These are phyloP conservation scores for Solanum hybrid DNA, from an alignment of 305 asterid genomes.

Conservation along the genomic window DNA sequence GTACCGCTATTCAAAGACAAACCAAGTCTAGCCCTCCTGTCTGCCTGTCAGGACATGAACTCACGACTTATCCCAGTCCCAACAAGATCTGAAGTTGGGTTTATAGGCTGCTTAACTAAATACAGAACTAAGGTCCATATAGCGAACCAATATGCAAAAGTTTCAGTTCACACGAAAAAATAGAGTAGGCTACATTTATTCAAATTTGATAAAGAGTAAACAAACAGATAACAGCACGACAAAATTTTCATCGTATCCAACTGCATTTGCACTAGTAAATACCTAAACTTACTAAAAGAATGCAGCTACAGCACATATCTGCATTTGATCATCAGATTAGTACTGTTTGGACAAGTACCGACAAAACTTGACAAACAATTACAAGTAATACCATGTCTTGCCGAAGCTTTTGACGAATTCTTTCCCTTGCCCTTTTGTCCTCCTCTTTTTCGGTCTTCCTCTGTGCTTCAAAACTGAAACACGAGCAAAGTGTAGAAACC, in stretches of 20 bases:
- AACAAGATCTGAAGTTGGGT: too few species aligned
- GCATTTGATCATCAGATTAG: not conserved
- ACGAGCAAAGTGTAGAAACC: conserved; percentile 1
- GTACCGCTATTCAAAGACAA: too few species aligned
- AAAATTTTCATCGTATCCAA: not conserved
- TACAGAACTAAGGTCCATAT: not conserved
- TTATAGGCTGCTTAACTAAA: not conserved
- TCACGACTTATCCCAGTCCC: too few species aligned
- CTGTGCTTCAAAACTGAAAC: conserved; percentile 38
- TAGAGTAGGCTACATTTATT: not conserved
- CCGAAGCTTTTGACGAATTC: conserved; percentile 51
- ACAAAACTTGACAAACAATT: not conserved
- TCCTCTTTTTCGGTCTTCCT: conserved; percentile 54
- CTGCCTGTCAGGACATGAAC: too few species aligned
- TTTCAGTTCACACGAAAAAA: not conserved
- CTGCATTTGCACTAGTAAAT: not conserved
- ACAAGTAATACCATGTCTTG: conserved; percentile 55
- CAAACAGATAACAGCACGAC: not conserved
- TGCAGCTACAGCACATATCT: not conserved
- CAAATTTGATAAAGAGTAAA: not conserved
- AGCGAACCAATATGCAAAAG: not conserved
- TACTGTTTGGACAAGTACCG: not conserved
- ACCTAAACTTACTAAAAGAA: not conserved
- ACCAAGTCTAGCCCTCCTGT: too few species aligned
- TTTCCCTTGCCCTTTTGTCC: conserved; percentile 56